Base-by-base conservation (phyloP, 2,329 filamentous ascomycete genomes). In the Emmonsiellopsis sp. region DNA sequence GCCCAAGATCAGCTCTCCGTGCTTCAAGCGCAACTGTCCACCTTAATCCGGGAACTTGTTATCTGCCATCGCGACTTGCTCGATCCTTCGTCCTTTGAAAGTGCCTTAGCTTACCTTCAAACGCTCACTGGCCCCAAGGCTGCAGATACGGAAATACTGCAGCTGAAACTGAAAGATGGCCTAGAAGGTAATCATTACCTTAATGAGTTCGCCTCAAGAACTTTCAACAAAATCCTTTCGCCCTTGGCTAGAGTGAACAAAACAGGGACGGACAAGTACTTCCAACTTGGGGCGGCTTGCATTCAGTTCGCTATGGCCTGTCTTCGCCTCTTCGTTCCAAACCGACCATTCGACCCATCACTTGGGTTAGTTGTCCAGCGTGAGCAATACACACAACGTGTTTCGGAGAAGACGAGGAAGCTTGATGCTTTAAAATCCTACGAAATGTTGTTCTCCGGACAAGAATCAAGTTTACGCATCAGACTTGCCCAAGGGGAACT, bases 301-400 rank as follows among this genome's bases (percentile, higher is more conserved):
- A 77, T 90, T 31, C 78, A 86, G 50, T 83, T 95, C 56, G 85
- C 88, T 1, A 70, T 91, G 16, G 84, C 85, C 13, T 81, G 85
- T 40, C 76, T 97, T 47, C 80, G 81, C 57, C 76, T 96, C 2
- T 96, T 92, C 64, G 83, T 97, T 2, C 91, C 94, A 0, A 86
- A 95, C 67, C 84, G 85, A 59, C 80, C 87, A 3, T 93, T 92
- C 62, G 93, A 98, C 67, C 93, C 93, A 1, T 83, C 82, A 1
- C 66, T 83, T 35, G 74, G 73, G 49, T 70, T 79, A 6, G 75
- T 76, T 51, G 79, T 95, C 15, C 84, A 89, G 61, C 79, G 82
- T 16, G 69, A 78, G 52, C 72, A 81, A 20, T 78, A 85, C 63
- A 65, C 73, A 15, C 74, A 83, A 54, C 76, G 86, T 40, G 78